These are phyloP conservation scores for Ceriops zippeliana DNA, from an alignment of 345 rosid genomes.

Conservation along the genomic window DNA sequence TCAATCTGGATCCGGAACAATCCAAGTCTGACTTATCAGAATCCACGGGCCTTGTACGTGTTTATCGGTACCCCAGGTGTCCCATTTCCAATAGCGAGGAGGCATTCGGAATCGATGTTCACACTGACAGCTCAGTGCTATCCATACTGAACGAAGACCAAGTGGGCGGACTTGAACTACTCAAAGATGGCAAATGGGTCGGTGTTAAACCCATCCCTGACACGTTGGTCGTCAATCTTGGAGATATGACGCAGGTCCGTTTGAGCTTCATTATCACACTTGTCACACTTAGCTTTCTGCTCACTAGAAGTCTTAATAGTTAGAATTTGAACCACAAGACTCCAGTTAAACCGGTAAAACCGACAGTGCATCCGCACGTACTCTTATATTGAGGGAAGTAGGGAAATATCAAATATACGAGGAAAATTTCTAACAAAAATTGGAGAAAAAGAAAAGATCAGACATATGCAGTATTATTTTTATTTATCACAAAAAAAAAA, in stretches of 20 bases:
- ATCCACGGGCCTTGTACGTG: constrained; percentile 49
- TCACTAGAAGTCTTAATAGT: too few species aligned
- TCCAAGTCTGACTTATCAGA: constrained; percentile 39
- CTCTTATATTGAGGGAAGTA: too few species aligned
- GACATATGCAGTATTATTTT: too few species aligned
- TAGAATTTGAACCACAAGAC: too few species aligned
- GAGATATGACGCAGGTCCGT: constrained; percentile 85
- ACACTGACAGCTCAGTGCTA: constrained; percentile 78
- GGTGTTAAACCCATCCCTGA: constrained; percentile 42
- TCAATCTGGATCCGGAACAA: constrained; percentile 36
- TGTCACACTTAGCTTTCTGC: background rate
- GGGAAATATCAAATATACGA: too few species aligned
- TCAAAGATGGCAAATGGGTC: constrained; percentile 56
- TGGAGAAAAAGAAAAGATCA: too few species aligned
- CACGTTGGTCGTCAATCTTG: constrained; percentile 61
- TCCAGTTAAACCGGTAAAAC: too few species aligned
- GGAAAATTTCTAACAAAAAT: too few species aligned
- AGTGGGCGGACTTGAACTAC: constrained; percentile 64
- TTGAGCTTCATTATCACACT: background rate
- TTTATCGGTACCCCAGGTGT: constrained; percentile 56
- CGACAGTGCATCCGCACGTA: too few species aligned
- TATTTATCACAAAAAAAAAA: too few species aligned
- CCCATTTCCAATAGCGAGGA: constrained; percentile 12
- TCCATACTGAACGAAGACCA: constrained; percentile 57
- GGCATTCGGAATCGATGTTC: constrained; percentile 54